Percentiles rank a stretch among this genome's conserved stretches.
These are phyloP conservation scores for Diddensiella caesifluorescens DNA, from an alignment of 805 yeast species.

Conservation along the genomic window DNA sequence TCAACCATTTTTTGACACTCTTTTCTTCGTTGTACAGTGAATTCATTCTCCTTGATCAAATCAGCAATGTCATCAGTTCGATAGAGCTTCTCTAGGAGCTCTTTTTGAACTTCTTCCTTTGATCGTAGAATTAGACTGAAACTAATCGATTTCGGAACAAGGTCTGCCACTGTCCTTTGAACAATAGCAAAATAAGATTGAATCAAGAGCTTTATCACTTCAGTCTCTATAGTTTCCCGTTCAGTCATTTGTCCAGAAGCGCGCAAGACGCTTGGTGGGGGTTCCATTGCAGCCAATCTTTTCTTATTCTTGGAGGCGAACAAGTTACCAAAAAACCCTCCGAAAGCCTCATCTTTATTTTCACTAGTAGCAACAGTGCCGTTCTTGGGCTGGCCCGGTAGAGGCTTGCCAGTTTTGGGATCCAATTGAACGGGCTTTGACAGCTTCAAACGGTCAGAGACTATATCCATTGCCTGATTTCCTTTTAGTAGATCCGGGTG, in stretches of 20 bases:
- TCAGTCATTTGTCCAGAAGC: slow-evolving; percentile 92
- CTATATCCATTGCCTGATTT: slow-evolving; percentile 88
- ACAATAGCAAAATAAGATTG: slow-evolving; percentile 87
- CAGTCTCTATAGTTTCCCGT: slow-evolving; percentile 92
- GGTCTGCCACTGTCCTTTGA: slow-evolving; percentile 85
- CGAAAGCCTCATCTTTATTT: slow-evolving; percentile 43
- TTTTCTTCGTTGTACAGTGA: slow-evolving; percentile 87
- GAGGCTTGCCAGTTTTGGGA: slow-evolving; percentile 88
- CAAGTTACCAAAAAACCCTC: slow-evolving; percentile 93
- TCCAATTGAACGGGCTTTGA: slow-evolving; percentile 73
- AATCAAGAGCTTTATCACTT: slow-evolving; percentile 87
- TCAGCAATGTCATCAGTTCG: slow-evolving; percentile 64
- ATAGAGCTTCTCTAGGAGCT: slow-evolving; percentile 81
- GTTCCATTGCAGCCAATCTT: slow-evolving; percentile 89
- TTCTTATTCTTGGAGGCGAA: slow-evolving; percentile 89
- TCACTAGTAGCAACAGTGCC: slow-evolving; percentile 22
- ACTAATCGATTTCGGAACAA: slow-evolving; percentile 94
- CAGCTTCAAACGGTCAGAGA: slow-evolving; percentile 75
- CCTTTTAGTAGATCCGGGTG: slow-evolving; percentile 96
- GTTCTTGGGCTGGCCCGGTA: slow-evolving; percentile 31
- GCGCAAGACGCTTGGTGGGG: slow-evolving; percentile 90
- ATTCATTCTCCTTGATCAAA: slow-evolving; percentile 84
- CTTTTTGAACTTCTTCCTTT: slow-evolving; percentile 87
- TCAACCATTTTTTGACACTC: slow-evolving; percentile 95
- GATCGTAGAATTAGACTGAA: slow-evolving; percentile 75